phyloP scores from a whole-genome alignment of 805 yeast species.

The Candida vaughaniae region DNA sequence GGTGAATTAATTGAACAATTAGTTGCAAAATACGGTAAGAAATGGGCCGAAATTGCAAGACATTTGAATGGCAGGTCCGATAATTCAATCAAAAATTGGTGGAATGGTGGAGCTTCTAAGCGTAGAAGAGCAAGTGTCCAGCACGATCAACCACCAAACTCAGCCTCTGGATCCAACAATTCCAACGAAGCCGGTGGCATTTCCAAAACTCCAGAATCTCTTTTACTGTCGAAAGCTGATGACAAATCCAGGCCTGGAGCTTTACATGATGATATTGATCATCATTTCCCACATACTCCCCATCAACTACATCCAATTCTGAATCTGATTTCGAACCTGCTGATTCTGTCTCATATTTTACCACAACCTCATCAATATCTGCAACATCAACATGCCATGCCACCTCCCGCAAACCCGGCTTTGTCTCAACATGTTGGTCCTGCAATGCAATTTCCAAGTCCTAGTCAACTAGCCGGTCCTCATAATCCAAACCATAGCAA shows the following conservation, averaged over 20 bases:
- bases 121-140: conserved; percentile 51
- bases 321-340: too few species aligned
- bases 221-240: background rate
- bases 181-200: background rate
- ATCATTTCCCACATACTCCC: background rate
- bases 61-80: conserved; percentile 87
- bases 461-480: background rate
- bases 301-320: too few species aligned
- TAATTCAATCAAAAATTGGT: conserved; percentile 92
- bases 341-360: too few species aligned
- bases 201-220: background rate
- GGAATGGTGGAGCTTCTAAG: conserved; percentile 92
- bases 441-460: background rate
- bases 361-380: background rate
- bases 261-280: background rate
- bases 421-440: background rate
- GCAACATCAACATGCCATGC: background rate
- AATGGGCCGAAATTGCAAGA: conserved; percentile 93
- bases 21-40: conserved; percentile 76
- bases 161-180: background rate
- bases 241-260: background rate
- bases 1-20: conserved; percentile 78
- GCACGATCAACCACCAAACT: conserved; percentile 6
- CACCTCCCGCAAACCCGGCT: background rate
- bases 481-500: background rate